A percentile compares a stretch with the other conserved stretches of the same genome.
Conservation (phyloP, 148 eudicot species). For the Chenopodium formosanum region DNA sequence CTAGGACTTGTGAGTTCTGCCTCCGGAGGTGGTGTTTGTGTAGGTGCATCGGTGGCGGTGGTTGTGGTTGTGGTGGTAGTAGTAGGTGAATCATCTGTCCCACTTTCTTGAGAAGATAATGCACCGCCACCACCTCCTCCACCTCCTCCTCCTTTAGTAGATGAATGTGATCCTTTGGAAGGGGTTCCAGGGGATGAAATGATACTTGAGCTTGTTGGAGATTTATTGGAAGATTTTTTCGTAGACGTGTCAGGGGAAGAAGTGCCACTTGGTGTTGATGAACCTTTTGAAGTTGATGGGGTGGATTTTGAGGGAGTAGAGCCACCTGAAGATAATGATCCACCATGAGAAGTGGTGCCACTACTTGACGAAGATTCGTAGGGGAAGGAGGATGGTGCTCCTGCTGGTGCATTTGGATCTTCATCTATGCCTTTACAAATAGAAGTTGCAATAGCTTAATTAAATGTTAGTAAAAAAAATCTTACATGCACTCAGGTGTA, state of each 20-base stretch:
- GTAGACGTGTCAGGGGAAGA: neutral
- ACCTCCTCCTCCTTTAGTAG: too few species aligned
- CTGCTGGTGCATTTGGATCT: constrained; percentile 32
- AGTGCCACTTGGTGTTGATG: neutral
- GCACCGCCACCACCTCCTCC: too few species aligned
- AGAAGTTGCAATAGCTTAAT: neutral
- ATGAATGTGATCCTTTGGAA: neutral
- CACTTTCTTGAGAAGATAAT: neutral
- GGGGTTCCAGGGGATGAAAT: constrained; percentile 9
- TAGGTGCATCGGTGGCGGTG: neutral
- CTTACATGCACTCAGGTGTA: too few species aligned
- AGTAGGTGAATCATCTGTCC: neutral
- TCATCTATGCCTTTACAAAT: constrained; percentile 22
- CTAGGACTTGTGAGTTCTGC: neutral
- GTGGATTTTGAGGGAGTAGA: neutral
- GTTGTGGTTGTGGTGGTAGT: neutral
- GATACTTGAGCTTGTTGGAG: constrained; percentile 4
- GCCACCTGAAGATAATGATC: neutral
- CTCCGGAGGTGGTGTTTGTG: neutral
- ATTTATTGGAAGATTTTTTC: neutral
- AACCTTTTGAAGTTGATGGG: constrained; percentile 6
- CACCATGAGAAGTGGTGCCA: neutral
- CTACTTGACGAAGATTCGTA: constrained; percentile 3
- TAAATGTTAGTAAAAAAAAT: too few species aligned
- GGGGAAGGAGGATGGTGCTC: constrained; percentile 16